A percentile compares a stretch with the other conserved stretches of the same genome.
Conservation (phyloP, 2,329 filamentous ascomycete genomes). For the Sclerotinia subarctica region DNA sequence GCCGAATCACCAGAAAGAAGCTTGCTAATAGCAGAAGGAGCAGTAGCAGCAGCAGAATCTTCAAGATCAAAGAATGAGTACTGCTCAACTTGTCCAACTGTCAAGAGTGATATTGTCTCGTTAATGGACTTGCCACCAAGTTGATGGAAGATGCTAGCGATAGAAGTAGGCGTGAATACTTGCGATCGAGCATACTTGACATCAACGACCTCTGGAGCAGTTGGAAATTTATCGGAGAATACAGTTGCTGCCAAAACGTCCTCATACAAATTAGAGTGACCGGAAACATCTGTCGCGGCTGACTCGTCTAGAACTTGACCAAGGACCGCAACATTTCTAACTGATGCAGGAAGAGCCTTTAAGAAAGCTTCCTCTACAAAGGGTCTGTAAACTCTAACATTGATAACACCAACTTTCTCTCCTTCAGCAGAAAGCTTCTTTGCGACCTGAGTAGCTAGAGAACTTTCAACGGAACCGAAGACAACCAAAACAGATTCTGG, state of each 20-base stretch:
- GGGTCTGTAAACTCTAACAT: conserved; percentile 89
- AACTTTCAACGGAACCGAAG: conserved; percentile 88
- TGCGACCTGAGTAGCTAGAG: conserved; percentile 79
- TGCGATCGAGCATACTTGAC: conserved; percentile 81
- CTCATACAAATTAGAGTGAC: conserved; percentile 84
- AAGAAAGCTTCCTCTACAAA: conserved; percentile 95
- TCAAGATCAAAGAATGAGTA: conserved; percentile 95
- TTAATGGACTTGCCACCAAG: conserved; percentile 45
- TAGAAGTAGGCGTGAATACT: conserved; percentile 52
- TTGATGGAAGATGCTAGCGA: conserved; percentile 51
- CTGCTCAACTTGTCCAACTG: conserved; percentile 64
- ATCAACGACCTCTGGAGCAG: conserved; percentile 67
- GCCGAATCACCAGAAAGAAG: conserved; percentile 70
- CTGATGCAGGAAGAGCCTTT: conserved; percentile 70
- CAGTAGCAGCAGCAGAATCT: conserved; percentile 62
- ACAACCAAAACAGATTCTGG: conserved; percentile 83
- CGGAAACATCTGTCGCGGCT: conserved; percentile 68
- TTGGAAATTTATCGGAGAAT: conserved; percentile 67
- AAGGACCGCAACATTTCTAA: conserved; percentile 75
- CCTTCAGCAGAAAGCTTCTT: conserved; percentile 68
- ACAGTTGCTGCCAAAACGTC: conserved; percentile 84
- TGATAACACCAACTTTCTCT: conserved; percentile 79
- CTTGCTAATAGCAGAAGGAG: conserved; percentile 58
- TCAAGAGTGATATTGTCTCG: conserved; percentile 44
- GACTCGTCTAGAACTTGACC: conserved; percentile 78